Evolutionary conservation across 306 rosid species (phyloP).

Genomic region (Mucuna pruriens): DNA sequence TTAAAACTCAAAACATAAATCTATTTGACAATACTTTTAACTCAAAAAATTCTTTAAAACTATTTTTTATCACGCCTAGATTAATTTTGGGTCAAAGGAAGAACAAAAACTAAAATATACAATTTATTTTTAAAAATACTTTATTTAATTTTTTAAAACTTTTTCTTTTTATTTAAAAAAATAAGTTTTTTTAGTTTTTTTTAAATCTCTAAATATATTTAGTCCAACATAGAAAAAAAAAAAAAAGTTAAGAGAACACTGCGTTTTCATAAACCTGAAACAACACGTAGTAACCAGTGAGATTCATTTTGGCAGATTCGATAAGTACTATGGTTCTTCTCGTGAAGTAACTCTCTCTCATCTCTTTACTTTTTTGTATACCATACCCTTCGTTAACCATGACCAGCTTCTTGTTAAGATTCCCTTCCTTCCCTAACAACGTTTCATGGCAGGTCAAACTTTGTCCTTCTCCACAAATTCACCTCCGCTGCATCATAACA

Average conservation of each 20-base stretch:
- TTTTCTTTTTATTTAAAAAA: no score
- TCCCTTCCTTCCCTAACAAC: background rate
- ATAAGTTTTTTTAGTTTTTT: no score
- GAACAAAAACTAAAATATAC: no score
- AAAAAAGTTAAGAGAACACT: background rate
- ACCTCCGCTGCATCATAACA: background rate
- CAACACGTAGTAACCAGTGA: background rate
- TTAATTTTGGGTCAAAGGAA: no score
- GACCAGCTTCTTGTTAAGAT: background rate
- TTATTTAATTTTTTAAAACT: no score
- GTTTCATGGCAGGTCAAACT: background rate
- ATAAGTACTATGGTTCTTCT: background rate
- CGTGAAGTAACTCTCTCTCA: background rate
- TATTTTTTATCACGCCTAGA: no score
- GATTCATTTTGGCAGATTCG: background rate
- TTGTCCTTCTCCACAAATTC: background rate
- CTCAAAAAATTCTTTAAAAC: no score
- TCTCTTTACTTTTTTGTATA: background rate
- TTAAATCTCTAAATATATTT: no score
- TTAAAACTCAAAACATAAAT: no score
- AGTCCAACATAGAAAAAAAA: no score
- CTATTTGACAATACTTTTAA: no score
- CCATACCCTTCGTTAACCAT: background rate
- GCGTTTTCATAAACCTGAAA: background rate
- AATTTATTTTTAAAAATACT: no score